Evolutionary conservation across 1,139 yeast species (phyloP), one percentile per base, ranked within the genome.

Genomic region (Pichia terricola): DNA sequence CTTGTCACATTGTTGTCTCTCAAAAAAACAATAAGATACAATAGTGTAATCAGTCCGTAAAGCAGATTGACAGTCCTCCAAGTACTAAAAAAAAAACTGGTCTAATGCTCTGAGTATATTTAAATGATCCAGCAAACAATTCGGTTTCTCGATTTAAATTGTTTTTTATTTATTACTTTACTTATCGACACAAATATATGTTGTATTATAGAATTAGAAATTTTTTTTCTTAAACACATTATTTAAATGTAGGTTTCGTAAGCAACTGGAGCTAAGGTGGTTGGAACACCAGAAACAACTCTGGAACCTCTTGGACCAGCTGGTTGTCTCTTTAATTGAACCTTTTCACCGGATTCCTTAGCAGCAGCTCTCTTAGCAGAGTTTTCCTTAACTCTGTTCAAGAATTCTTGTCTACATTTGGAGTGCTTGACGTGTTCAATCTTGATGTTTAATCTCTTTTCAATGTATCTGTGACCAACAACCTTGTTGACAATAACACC

Each of bases 371-470:
- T 85, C 77, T 78, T 80, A 64, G 87, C 91, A 70, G 95, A 96
- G 76, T 91, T 91, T 66, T 82, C 68, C 81, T 88, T 89, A 67
- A 91, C 98, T 80, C 98, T 88, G 82, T 85, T 83, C 73, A 91
- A 79, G 76, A 91, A 91, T 75, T 91, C 97, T 73, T 86, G 87
- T 79, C 98, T 91, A 81, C 98, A 91, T 77, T 91, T 91, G 68
- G 98, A 91, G 88, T 91, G 98, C 80, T 88, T 89, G 68, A 91
- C 79, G 79, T 91, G 98, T 80, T 91, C 98, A 67, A 91, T 81
- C 78, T 96, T 91, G 73, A 91, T 78, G 85, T 87, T 88, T 68
- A 91, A 83, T 77, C 96, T 89, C 85, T 91, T 91, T 79, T 91
- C 97, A 60, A 91, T 63, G 87, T 89, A 91, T 80, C 97, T 86